Evolutionary conservation across 768 basidiomycete species (phyloP), one percentile per base, ranked within the genome.

Genomic region (Suillus sp.): DNA sequence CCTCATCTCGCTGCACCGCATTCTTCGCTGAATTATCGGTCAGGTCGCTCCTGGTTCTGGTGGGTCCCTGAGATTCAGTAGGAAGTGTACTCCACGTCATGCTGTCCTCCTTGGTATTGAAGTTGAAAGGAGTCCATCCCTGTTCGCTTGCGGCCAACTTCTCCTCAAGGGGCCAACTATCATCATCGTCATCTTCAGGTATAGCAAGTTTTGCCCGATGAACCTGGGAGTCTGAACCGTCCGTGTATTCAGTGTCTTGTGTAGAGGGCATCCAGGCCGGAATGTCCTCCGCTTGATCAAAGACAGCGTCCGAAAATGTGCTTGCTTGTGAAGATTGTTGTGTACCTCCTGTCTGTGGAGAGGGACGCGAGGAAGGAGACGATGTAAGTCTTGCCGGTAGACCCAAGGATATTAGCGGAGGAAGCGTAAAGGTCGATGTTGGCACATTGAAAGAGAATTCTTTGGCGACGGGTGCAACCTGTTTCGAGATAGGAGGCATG

Each of bases 141-240:
- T 75, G 82, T 40, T 83, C 78, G 11, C 79, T 81, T 43, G 79
- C 78, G 0, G 82, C 77, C 61, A 89, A 74, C 66, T 86, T 88
- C 66, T 89, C 89, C 45, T 89, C 85, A 32, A 90, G 75, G 11
- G 87, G 88, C 90, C 90, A 92, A 70, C 90, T 91, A 68, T 92
- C 90, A 11, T 83, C 82, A 59, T 88, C 87, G 53, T 87, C 85
- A 16, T 73, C 72, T n/a, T 54, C 53, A 22, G 45, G 11, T 10
- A 48, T 38, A 25, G 43, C n/a, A 20, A 32, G 55, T 34, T 27
- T 62, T 27, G 32, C 53, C 9, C 63, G 42, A 27, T 67, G 70
- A 4, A 76, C 71, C 68, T 83, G 81, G 7, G 76, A 78, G 18
- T 73, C 74, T 47, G 73, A 72, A 38, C 65, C 68, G 25, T 75